Evolutionary conservation across 164 flowering plant species (phyloP).

Genomic region (Chimonanthus praecox): DNA sequence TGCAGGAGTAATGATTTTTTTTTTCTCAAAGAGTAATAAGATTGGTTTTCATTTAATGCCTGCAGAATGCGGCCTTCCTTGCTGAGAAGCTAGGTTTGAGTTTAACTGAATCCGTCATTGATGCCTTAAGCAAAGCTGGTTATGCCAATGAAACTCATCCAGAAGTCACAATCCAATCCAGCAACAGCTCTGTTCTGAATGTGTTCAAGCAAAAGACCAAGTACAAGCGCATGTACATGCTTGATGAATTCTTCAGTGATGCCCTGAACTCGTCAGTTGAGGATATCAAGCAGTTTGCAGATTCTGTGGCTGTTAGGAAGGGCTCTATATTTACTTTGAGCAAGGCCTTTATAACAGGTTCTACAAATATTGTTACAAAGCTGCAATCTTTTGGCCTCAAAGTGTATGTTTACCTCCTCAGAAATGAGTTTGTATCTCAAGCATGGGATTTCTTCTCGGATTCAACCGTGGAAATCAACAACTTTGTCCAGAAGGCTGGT

Average conservation of each 20-base stretch:
- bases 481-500: conserved; percentile 30
- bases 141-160: conserved; percentile 35
- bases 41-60: neutral
- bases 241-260: conserved; percentile 51
- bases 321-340: conserved; percentile 39
- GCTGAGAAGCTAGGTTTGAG: conserved; percentile 50
- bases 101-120: conserved; percentile 47
- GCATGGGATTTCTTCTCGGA: conserved; percentile 92
- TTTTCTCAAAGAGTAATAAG: neutral
- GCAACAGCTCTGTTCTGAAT: conserved; percentile 56
- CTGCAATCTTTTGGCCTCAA: conserved; percentile 44
- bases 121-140: conserved; percentile 50
- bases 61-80: conserved; percentile 84
- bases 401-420: conserved; percentile 54
- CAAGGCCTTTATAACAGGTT: conserved; percentile 26
- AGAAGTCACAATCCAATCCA: conserved; percentile 66
- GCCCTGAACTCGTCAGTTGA: conserved; percentile 35
- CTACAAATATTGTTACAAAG: conserved; percentile 42
- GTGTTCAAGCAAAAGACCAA: conserved; percentile 34
- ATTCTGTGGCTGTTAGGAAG: conserved; percentile 57
- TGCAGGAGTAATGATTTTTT: neutral
- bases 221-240: conserved; percentile 58
- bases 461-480: conserved; percentile 65
- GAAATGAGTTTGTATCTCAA: conserved; percentile 77
- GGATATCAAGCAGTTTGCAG: conserved; percentile 70